Percentiles rank a stretch among this genome's conserved stretches.
Conservation (phyloP, 192 early-diverging fungal species). For the Podila epigama region DNA sequence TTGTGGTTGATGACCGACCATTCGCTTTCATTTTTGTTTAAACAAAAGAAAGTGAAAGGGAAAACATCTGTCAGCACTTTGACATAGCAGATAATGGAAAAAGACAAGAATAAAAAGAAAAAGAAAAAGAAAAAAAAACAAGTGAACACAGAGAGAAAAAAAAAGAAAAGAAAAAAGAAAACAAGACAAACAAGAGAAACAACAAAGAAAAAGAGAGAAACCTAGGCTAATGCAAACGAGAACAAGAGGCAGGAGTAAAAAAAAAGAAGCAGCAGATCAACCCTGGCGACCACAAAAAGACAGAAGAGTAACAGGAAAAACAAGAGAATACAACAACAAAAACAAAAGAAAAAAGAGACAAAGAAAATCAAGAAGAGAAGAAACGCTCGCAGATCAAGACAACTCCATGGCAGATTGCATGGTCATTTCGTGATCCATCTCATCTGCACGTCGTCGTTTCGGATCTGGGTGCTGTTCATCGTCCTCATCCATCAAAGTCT, state of each 20-base stretch:
- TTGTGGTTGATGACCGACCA: too few species aligned
- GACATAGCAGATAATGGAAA: neutral
- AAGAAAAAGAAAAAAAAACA: neutral
- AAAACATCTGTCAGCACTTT: neutral
- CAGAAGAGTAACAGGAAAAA: neutral
- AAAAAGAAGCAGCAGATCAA: neutral
- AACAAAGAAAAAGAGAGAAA: neutral
- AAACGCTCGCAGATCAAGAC: neutral
- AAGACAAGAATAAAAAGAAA: conserved; percentile 2
- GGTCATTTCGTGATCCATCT: neutral
- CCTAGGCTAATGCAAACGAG: neutral
- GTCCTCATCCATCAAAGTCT: neutral
- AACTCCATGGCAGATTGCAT: conserved; percentile 36
- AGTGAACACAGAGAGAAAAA: neutral
- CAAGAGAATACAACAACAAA: neutral
- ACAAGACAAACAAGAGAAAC: conserved; percentile 3
- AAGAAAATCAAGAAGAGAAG: neutral
- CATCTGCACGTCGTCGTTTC: neutral
- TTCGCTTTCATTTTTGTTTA: neutral
- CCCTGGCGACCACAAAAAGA: neutral
- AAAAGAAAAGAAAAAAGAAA: conserved; percentile 1
- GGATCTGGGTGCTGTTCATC: neutral
- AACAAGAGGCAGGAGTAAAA: neutral
- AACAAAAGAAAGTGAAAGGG: neutral
- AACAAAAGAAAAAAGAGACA: neutral